These are phyloP conservation scores for Phytophthora constricta DNA, from an alignment of 352 stramenopile genomes.

Conservation along the genomic window DNA sequence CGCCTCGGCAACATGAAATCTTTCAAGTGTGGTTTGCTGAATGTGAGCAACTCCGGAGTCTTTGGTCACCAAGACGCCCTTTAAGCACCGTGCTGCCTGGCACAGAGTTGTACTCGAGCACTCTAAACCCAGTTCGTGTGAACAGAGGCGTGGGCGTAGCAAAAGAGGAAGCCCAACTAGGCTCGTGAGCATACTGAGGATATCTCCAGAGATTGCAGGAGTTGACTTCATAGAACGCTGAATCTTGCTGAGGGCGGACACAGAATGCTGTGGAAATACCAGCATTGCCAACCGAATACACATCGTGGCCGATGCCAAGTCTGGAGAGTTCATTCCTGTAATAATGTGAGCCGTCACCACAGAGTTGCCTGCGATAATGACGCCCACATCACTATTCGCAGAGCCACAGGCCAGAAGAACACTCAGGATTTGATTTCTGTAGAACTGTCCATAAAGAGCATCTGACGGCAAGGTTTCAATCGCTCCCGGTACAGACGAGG, in stretches of 20 bases:
- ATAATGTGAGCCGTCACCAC: slow-evolving; percentile 73
- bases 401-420: slow-evolving; percentile 79
- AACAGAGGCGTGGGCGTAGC: slow-evolving; percentile 71
- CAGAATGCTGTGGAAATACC: slow-evolving; percentile 79
- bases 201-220: slow-evolving; percentile 34
- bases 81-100: slow-evolving; percentile 70
- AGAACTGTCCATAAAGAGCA: slow-evolving; percentile 59
- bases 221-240: slow-evolving; percentile 46
- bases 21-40: slow-evolving; percentile 50
- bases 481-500: slow-evolving; percentile 6
- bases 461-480: slow-evolving; percentile 19
- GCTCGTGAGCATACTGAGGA: slow-evolving; percentile 68
- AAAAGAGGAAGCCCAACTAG: slow-evolving; percentile 71
- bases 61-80: slow-evolving; percentile 46
- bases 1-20: slow-evolving; percentile 55
- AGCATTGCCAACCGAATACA: slow-evolving; percentile 88
- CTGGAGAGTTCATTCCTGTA: slow-evolving; percentile 60
- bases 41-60: slow-evolving; percentile 36
- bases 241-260: slow-evolving; percentile 78
- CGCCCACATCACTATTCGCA: slow-evolving; percentile 60
- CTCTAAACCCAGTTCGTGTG: slow-evolving; percentile 83
- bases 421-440: slow-evolving; percentile 80
- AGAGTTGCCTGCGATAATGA: slow-evolving; percentile 62
- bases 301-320: slow-evolving; percentile 72
- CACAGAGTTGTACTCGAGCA: slow-evolving; percentile 69